These are phyloP conservation scores for Butyriboletus appendiculatus DNA, from an alignment of 1,284 basidiomycete genomes.

Conservation along the genomic window DNA sequence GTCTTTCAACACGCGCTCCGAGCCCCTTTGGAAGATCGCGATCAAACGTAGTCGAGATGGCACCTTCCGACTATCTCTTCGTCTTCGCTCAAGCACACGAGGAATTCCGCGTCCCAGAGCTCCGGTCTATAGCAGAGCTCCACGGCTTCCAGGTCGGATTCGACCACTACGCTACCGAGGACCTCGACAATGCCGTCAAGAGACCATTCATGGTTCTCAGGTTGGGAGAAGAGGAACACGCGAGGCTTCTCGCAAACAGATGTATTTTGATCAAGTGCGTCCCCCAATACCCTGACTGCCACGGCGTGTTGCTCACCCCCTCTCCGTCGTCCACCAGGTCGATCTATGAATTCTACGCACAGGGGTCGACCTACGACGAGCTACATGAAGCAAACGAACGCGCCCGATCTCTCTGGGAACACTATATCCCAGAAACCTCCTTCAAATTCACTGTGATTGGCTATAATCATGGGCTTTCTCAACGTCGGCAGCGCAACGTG, in stretches of 20 bases:
- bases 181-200: constrained; percentile 45
- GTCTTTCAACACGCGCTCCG: neutral
- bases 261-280: constrained; percentile 83
- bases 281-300: neutral
- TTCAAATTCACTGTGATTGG: constrained; percentile 84
- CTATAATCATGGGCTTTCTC: constrained; percentile 75
- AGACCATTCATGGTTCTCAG: constrained; percentile 77
- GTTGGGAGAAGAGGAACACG: constrained; percentile 74
- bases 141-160: constrained; percentile 57
- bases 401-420: constrained; percentile 55
- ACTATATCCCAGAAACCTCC: constrained; percentile 63
- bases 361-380: constrained; percentile 65
- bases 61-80: constrained; percentile 59
- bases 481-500: constrained; percentile 62
- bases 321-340: constrained; percentile 48
- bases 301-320: constrained; percentile 2
- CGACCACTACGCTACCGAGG: constrained; percentile 32
- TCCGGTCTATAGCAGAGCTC: constrained; percentile 70
- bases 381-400: constrained; percentile 62
- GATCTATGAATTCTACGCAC: constrained; percentile 75
- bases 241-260: constrained; percentile 69
- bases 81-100: constrained; percentile 79
- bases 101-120: constrained; percentile 81
- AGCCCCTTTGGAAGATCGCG: neutral
- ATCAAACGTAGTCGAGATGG: constrained; percentile 3